Conservation (phyloP, 306 rosid genomes). For the Citrullus mucosospermus region DNA sequence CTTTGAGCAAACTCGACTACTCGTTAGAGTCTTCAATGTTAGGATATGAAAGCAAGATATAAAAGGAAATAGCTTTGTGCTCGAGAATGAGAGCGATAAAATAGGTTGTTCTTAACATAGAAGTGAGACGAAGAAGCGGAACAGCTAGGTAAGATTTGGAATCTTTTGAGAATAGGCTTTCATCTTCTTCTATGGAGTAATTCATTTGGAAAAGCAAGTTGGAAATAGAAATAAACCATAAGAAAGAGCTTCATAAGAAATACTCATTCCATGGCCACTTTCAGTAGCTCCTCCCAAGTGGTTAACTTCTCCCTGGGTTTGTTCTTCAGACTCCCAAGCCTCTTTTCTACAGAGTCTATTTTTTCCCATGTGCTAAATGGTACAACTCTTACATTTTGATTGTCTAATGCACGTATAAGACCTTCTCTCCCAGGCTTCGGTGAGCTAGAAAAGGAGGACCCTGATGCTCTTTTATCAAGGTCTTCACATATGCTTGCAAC, state of each 20-base stretch:
- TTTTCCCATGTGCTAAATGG: constrained; percentile 64
- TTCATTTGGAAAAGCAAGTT: neutral
- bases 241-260: neutral
- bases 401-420: constrained; percentile 41
- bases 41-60: neutral
- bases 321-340: constrained; percentile 42
- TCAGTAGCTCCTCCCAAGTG: constrained; percentile 49
- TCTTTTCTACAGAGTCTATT: constrained; percentile 66
- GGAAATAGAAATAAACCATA: neutral
- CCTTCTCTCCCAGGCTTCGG: constrained; percentile 63
- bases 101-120: neutral
- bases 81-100: neutral
- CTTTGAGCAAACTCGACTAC: too few species aligned
- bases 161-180: neutral
- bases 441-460: constrained; percentile 17
- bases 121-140: neutral
- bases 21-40: neutral
- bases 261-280: constrained; percentile 20
- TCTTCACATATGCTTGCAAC: constrained; percentile 73
- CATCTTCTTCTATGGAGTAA: neutral
- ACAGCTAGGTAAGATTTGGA: neutral
- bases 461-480: constrained; percentile 33
- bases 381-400: constrained; percentile 38
- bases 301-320: constrained; percentile 69
- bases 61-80: neutral